Conservation (phyloP, 1,139 yeast genomes). For the Yamadazyma dushanensis region DNA sequence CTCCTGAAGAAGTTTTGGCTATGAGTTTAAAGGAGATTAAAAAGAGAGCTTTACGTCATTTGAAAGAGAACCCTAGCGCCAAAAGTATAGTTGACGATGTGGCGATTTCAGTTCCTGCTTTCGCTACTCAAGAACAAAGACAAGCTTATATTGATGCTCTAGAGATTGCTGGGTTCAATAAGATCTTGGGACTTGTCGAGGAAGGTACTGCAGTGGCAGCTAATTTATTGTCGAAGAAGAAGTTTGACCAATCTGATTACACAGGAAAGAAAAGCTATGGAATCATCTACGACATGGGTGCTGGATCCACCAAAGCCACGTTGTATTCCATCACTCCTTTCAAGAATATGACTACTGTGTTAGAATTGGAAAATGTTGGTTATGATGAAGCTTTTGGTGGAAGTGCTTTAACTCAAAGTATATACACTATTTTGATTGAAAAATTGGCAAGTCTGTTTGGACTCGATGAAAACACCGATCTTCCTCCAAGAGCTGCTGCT, state of each 20-base stretch:
- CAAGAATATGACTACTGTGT: slow-evolving; percentile 35
- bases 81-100: slow-evolving; percentile 54
- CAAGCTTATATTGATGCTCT: slow-evolving; percentile 73
- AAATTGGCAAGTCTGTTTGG: slow-evolving; percentile 51
- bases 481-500: slow-evolving; percentile 60
- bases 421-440: slow-evolving; percentile 59
- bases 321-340: slow-evolving; percentile 62
- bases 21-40: slow-evolving; percentile 75
- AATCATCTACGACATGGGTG: slow-evolving; percentile 87
- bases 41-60: slow-evolving; percentile 55
- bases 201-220: slow-evolving; percentile 92
- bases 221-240: slow-evolving; percentile 61
- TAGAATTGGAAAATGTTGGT: slow-evolving; percentile 74
- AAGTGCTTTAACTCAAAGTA: slow-evolving; percentile 61
- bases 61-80: slow-evolving; percentile 32
- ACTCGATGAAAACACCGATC: slow-evolving; percentile 30
- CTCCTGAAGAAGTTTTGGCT: slow-evolving; percentile 75
- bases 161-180: slow-evolving; percentile 62
- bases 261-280: slow-evolving; percentile 55
- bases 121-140: slow-evolving; percentile 64
- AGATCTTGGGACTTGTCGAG: slow-evolving; percentile 68
- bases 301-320: slow-evolving; percentile 88
- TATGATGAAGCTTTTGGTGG: slow-evolving; percentile 74
- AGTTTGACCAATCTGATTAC: slow-evolving; percentile 35
- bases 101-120: slow-evolving; percentile 78